Conservation (phyloP, 177 flowering plant genomes). For the Telopea speciosissima region DNA sequence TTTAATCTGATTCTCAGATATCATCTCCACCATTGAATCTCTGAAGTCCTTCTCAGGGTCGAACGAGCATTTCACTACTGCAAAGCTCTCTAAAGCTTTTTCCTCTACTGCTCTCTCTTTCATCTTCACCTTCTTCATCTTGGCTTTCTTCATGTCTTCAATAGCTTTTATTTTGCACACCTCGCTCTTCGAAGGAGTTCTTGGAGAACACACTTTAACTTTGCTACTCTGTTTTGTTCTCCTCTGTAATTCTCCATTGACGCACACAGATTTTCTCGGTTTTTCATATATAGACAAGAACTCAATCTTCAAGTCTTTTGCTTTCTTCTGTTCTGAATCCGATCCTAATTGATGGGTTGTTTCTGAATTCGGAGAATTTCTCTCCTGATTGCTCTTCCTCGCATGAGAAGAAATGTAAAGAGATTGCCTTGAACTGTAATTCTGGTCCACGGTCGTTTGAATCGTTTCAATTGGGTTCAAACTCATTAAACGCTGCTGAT, state of each 20-base stretch:
- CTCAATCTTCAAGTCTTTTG: constrained; percentile 27
- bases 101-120: constrained; percentile 15
- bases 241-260: constrained; percentile 24
- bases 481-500: too few relatives aligned
- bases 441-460: too few relatives aligned
- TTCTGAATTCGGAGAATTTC: constrained; percentile 11
- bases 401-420: constrained; percentile 13
- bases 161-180: constrained; percentile 55
- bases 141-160: constrained; percentile 58
- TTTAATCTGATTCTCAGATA: constrained; percentile 44
- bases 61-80: constrained; percentile 59
- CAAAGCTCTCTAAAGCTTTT: constrained; percentile 47
- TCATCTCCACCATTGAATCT: constrained; percentile 94
- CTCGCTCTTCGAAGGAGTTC: constrained; percentile 43
- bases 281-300: constrained; percentile 27
- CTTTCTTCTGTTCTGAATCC: constrained; percentile 17
- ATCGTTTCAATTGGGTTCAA: too few relatives aligned
- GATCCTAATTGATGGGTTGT: constrained; percentile 1
- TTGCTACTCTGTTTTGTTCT: constrained; percentile 35
- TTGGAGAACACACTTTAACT: constrained; percentile 42
- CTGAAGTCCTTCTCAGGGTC: constrained; percentile 69
- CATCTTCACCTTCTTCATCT: constrained; percentile 27
- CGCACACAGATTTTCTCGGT: constrained; percentile 47
- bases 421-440: constrained; percentile 15
- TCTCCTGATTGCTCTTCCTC: constrained; percentile 5